phyloP scores from a whole-genome alignment of 805 yeast species.

The Zygoascus ofunaensis region DNA sequence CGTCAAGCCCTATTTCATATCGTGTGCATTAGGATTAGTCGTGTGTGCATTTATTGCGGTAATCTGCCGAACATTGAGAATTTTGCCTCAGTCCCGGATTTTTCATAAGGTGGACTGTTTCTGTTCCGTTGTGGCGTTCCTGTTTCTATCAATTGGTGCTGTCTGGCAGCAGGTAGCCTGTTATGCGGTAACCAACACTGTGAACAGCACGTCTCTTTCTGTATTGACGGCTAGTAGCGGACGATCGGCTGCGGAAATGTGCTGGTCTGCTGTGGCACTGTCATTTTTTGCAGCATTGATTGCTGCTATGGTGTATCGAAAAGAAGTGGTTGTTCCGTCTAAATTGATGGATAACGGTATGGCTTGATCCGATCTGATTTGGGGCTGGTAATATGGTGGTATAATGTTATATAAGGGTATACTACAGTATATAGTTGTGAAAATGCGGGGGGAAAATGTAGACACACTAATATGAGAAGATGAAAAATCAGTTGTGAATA shows the following conservation, averaged over 20 bases:
- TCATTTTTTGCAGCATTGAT: slow-evolving; percentile 7
- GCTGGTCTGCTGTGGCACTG: slow-evolving; percentile 18
- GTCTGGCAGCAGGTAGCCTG: slow-evolving; percentile 20
- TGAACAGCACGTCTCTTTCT: slow-evolving; percentile 12
- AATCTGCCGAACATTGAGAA: slow-evolving; percentile 5
- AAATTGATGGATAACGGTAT: background rate
- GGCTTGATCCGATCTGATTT: too few species aligned
- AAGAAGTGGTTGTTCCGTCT: background rate
- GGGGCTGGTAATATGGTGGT: too few species aligned
- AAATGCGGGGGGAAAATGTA: too few species aligned
- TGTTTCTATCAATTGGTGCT: slow-evolving; percentile 17
- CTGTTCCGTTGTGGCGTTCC: slow-evolving; percentile 8
- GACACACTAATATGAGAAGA: too few species aligned
- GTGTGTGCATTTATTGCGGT: slow-evolving; percentile 7
- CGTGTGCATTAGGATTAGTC: slow-evolving; percentile 9
- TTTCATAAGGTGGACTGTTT: slow-evolving; percentile 1
- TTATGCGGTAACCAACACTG: slow-evolving; percentile 11
- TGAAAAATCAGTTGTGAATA: too few species aligned
- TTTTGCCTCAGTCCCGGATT: slow-evolving; percentile 6
- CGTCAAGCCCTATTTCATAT: slow-evolving; percentile 14
- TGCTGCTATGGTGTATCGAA: background rate
- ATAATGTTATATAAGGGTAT: too few species aligned
- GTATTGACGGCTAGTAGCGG: slow-evolving; percentile 13
- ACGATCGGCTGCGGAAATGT: slow-evolving; percentile 16
- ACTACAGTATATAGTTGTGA: too few species aligned